Evolutionary conservation across 2,329 filamentous ascomycete genomes (phyloP).

Genomic region (Fusarium sp.): DNA sequence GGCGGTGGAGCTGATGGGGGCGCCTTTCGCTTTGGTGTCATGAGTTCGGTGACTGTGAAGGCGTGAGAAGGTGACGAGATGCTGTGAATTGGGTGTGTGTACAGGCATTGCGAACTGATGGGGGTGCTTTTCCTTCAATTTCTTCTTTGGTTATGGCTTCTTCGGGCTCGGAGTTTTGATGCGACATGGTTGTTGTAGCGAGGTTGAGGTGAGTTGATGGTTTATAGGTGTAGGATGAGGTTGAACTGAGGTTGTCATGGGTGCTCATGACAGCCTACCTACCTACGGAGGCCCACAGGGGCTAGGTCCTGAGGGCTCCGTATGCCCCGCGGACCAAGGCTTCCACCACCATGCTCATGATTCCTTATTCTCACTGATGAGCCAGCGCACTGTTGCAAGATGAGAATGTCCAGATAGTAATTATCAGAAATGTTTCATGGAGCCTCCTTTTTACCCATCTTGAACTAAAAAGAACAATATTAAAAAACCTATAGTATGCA

Average conservation of each 20-base stretch:
- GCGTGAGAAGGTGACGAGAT: slow-evolving; percentile 14
- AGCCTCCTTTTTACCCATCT: too few species aligned
- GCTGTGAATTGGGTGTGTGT: slow-evolving; percentile 20
- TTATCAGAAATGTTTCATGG: too few species aligned
- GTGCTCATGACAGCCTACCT: slow-evolving; percentile 1
- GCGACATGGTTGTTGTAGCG: slow-evolving; percentile 26
- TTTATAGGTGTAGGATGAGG: background rate
- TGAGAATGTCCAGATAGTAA: too few species aligned
- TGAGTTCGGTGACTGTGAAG: slow-evolving; percentile 45
- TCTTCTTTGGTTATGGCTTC: slow-evolving; percentile 56
- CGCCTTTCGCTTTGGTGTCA: slow-evolving; percentile 50
- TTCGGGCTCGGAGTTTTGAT: slow-evolving; percentile 44
- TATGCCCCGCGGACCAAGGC: too few species aligned
- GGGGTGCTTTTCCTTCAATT: slow-evolving; percentile 47
- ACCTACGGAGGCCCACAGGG: too few species aligned
- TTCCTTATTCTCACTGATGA: too few species aligned
- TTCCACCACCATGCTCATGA: too few species aligned
- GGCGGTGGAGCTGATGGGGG: slow-evolving; percentile 24
- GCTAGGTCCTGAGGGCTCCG: too few species aligned
- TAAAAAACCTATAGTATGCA: too few species aligned
- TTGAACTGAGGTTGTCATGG: slow-evolving; percentile 10
- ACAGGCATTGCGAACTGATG: slow-evolving; percentile 54
- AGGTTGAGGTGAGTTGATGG: background rate
- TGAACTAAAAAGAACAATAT: too few species aligned
- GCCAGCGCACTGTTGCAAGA: too few species aligned